Evolutionary conservation across 2,329 filamentous ascomycete species (phyloP), one percentile per base, ranked within the genome.

Genomic region (Neopestalotiopsis rosae): DNA sequence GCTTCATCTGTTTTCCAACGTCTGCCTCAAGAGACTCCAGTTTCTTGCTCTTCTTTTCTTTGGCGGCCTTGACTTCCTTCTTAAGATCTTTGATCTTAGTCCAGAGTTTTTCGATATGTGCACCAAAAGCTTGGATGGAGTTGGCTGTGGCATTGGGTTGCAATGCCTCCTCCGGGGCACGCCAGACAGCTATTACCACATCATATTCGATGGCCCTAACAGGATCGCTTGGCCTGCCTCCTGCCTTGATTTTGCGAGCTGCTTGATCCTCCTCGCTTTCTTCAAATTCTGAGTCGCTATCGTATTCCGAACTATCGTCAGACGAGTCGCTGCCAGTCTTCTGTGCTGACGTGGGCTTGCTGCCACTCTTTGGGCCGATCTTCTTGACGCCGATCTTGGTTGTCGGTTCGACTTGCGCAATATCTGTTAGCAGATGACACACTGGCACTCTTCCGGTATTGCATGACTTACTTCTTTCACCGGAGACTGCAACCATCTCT

Each of bases 81-180:
- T 84, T 86, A 38, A 83, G 74, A 49, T 82, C 81, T 68, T 85
- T 86, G 77, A 85, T 83, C 17, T 85, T 83, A 20, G 77, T 77
- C 64, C 85, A 84, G 6, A 87, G 76, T 68, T 81, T 82, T 62
- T 86, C 85, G 67, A 88, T 79, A 28, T 83, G 81, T 45, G 86
- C 84, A 32, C 85, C 85, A 57, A 86, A 86, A 40, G 83, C 81
- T 67, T 87, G 85, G 20, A 89, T 86, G 7, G 83, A 82, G 20
- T 77, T 76, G 28, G 85, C 85, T 67, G 86, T 84, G 9, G 78
- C 73, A 32, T 78, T 83, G 1, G 74, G 78, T 79, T 70, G 79
- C 76, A 49, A 75, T 10, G 68, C 34, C 20, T 67, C 67, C 28
- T 68, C 67, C 2, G 71, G 68, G 20, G 76, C 76, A 13, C 67